Evolutionary conservation across 257 asterid species (phyloP).

Genomic region (Mitragyna speciosa): DNA sequence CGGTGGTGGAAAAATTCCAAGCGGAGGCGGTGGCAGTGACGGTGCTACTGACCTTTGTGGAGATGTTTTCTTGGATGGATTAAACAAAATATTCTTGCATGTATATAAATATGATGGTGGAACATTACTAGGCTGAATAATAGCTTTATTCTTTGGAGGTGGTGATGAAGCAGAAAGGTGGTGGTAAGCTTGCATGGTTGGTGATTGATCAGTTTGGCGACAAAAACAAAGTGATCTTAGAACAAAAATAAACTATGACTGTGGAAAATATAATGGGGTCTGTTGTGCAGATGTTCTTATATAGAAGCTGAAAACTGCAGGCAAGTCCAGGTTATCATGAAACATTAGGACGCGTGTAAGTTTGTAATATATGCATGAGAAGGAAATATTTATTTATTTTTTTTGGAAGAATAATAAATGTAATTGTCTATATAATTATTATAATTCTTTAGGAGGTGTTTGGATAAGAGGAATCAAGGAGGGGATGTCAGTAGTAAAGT

Average conservation of each 20-base stretch:
- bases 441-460: too few relatives aligned
- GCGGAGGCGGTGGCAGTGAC: neutral
- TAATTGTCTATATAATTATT: too few relatives aligned
- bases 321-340: constrained; percentile 1
- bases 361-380: neutral
- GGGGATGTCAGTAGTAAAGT: too few relatives aligned
- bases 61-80: constrained; percentile 24
- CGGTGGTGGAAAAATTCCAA: neutral
- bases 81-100: constrained; percentile 31
- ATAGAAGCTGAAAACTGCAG: constrained; percentile 6
- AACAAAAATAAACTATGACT: neutral
- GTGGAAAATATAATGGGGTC: neutral
- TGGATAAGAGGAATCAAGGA: too few relatives aligned
- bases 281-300: neutral
- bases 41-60: constrained; percentile 11
- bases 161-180: constrained; percentile 11
- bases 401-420: too few relatives aligned
- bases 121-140: neutral
- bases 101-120: constrained; percentile 6
- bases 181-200: constrained; percentile 33
- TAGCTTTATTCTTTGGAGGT: neutral
- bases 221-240: neutral
- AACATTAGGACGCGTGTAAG: constrained; percentile 3
- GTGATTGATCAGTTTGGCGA: neutral
- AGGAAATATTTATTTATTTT: neutral